These are phyloP conservation scores for Zygotorulaspora sp. DNA, from an alignment of 805 yeast species.

Conservation along the genomic window DNA sequence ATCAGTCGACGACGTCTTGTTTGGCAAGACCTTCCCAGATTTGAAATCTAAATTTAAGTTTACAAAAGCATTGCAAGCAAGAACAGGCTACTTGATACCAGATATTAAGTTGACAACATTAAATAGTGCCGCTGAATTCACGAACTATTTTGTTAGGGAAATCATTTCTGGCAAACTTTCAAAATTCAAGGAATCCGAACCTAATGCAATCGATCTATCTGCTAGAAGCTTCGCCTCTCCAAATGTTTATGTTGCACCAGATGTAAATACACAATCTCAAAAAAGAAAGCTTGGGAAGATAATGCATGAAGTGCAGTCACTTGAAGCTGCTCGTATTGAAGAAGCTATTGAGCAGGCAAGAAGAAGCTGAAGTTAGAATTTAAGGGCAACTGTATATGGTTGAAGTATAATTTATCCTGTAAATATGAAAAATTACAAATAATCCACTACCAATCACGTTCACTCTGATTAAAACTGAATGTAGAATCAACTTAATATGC, in stretches of 20 bases:
- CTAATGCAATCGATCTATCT: slow-evolving; percentile 67
- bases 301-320: slow-evolving; percentile 41
- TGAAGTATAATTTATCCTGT: slow-evolving; percentile 7
- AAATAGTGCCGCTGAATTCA: slow-evolving; percentile 28
- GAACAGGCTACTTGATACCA: slow-evolving; percentile 38
- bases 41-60: slow-evolving; percentile 36
- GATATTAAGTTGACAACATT: slow-evolving; percentile 37
- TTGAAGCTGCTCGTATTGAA: slow-evolving; percentile 27
- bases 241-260: slow-evolving; percentile 53
- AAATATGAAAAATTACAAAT: no score
- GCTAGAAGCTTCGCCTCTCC: slow-evolving; percentile 51
- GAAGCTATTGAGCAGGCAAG: slow-evolving; percentile 26
- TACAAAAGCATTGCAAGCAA: slow-evolving; percentile 34
- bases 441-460: no score
- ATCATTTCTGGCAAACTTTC: slow-evolving; percentile 32
- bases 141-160: slow-evolving; percentile 26
- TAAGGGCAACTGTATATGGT: neutral
- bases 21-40: slow-evolving; percentile 25
- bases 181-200: slow-evolving; percentile 57
- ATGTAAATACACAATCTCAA: slow-evolving; percentile 44
- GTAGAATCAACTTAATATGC: no score
- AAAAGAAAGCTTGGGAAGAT: slow-evolving; percentile 45
- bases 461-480: no score
- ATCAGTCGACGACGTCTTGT: slow-evolving; percentile 4
- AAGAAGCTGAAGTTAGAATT: slow-evolving; percentile 1